These are phyloP conservation scores for Hymenoscyphus occultus DNA, from an alignment of 2,329 filamentous ascomycete species.

Conservation along the genomic window DNA sequence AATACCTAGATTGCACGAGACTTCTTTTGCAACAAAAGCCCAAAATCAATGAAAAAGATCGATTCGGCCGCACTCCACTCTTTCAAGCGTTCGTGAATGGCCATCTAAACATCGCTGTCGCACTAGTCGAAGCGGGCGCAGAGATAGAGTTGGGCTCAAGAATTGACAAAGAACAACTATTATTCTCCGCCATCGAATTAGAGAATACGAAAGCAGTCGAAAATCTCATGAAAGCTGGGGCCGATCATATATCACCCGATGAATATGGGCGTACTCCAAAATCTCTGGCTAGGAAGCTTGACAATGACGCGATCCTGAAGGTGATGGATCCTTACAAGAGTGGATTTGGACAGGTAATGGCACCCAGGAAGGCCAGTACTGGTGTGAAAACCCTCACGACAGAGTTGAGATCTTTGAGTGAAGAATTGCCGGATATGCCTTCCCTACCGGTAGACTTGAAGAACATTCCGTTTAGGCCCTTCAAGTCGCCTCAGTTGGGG, in stretches of 20 bases:
- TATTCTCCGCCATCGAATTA: slow-evolving; percentile 20
- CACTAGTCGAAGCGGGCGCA: slow-evolving; percentile 19
- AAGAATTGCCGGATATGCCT: neutral
- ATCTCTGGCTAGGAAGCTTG: slow-evolving; percentile 12
- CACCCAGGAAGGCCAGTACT: slow-evolving; percentile 1
- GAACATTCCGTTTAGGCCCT: neutral
- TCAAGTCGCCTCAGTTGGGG: neutral
- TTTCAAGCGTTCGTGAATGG: slow-evolving; percentile 12
- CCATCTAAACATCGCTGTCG: slow-evolving; percentile 9
- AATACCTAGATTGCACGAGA: slow-evolving; percentile 12
- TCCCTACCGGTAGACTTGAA: neutral
- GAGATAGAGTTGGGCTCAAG: slow-evolving; percentile 7
- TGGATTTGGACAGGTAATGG: neutral
- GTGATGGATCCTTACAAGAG: slow-evolving; percentile 11
- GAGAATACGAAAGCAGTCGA: slow-evolving; percentile 12
- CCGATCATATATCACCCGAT: slow-evolving; percentile 21
- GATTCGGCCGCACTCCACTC: slow-evolving; percentile 16
- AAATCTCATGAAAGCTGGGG: slow-evolving; percentile 15
- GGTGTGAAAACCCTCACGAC: neutral
- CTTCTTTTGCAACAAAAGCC: slow-evolving; percentile 17
- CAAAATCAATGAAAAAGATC: slow-evolving; percentile 16
- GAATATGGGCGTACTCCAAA: slow-evolving; percentile 19
- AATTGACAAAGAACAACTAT: slow-evolving; percentile 14
- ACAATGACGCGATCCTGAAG: slow-evolving; percentile 9
- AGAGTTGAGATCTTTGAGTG: neutral